Percentiles rank a stretch among this genome's conserved stretches.
Conservation (phyloP, 306 rosid species). For the Prosopis cineraria region DNA sequence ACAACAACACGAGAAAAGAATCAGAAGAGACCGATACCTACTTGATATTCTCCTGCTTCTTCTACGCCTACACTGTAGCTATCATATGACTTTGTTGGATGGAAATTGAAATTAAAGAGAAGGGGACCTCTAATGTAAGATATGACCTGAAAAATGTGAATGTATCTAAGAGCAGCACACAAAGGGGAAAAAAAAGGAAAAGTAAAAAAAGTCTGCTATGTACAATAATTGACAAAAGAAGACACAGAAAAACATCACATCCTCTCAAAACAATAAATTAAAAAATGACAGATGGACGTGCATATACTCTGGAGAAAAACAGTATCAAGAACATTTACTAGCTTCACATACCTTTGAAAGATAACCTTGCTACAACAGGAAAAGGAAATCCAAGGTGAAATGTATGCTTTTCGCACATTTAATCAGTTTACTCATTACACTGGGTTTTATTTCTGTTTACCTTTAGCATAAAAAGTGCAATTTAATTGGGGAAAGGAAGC, state of each 20-base stretch:
- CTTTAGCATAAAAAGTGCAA: not conserved
- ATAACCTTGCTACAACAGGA: not conserved
- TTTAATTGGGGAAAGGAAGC: not conserved
- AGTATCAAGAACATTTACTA: constrained; percentile 1
- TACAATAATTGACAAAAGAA: not conserved
- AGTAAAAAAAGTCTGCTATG: not conserved
- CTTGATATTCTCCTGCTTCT: constrained; percentile 97
- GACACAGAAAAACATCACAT: constrained; percentile 1
- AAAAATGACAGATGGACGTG: not conserved
- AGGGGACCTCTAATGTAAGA: constrained; percentile 86
- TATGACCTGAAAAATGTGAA: constrained; percentile 69
- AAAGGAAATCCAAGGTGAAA: not conserved
- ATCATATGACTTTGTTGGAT: constrained; percentile 76
- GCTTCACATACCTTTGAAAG: not conserved
- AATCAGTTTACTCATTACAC: not conserved
- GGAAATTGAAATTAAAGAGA: constrained; percentile 85
- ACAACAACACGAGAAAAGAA: not conserved
- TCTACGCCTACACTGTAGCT: constrained; percentile 77
- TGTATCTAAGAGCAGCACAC: not conserved
- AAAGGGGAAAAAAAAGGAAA: not conserved
- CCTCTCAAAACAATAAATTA: constrained; percentile 3
- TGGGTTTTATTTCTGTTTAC: not conserved
- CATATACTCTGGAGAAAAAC: constrained; percentile 19
- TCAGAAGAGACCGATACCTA: constrained; percentile 38
- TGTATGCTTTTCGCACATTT: not conserved